phyloP scores from a whole-genome alignment of 176 grass and related monocot genomes.

The Hyparrhenia diplandra region DNA sequence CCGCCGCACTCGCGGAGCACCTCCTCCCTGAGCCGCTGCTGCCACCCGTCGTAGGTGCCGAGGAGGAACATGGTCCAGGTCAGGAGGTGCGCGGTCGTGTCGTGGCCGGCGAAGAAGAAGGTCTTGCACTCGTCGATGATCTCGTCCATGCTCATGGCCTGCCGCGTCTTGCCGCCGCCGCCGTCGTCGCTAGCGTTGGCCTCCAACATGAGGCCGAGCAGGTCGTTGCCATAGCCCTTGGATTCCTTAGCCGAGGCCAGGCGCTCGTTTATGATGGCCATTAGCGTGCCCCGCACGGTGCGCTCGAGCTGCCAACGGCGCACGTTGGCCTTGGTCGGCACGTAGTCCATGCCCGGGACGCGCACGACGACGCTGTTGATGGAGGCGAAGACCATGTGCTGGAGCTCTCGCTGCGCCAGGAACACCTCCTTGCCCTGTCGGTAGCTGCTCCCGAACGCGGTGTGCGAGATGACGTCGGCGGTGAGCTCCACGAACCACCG shows the following conservation, averaged over 20 bases:
- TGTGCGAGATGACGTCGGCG: conserved; percentile 66
- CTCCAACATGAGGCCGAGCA: too few species aligned
- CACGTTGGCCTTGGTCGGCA: too few species aligned
- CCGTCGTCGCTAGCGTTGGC: too few species aligned
- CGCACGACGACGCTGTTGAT: not conserved
- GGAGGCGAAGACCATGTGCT: conserved; percentile 31
- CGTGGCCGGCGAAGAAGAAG: conserved; percentile 59
- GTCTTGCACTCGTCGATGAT: conserved; percentile 72
- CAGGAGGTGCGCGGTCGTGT: conserved; percentile 46
- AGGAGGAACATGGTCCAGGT: conserved; percentile 56
- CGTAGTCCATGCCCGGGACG: conserved; percentile 7
- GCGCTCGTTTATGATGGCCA: too few species aligned
- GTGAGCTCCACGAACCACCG: conserved; percentile 49
- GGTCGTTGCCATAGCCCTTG: too few species aligned
- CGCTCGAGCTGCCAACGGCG: too few species aligned
- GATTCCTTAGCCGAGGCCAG: too few species aligned
- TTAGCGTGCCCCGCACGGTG: too few species aligned
- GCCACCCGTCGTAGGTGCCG: conserved; percentile 46
- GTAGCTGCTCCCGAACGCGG: conserved; percentile 66
- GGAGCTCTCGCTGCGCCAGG: conserved; percentile 51
- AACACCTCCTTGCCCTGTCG: conserved; percentile 66
- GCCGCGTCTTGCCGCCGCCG: not conserved
- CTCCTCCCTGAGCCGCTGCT: conserved; percentile 47
- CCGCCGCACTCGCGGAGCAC: conserved; percentile 40
- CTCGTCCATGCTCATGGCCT: conserved; percentile 48